Base-by-base conservation (phyloP, 441 rosid genomes). In the Arabidopsis lyrata region DNA sequence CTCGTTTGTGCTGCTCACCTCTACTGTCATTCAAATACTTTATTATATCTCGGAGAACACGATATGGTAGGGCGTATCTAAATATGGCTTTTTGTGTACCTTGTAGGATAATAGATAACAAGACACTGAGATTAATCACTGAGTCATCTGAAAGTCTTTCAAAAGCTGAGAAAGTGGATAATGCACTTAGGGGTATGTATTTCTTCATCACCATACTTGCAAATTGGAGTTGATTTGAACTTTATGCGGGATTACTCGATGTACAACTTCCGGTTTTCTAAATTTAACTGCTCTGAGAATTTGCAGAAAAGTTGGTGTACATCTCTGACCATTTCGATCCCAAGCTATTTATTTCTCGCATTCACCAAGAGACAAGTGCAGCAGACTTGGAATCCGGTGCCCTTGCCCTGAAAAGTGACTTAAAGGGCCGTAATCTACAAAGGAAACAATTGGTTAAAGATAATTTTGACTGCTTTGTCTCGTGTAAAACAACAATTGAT, bases 401-500 rank as follows among this genome's bases (percentile, higher is more conserved):
- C 52, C 96, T 87, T 81, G 88, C 88, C 80, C 85, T 95, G 48
- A 95, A 92, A 87, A 89, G 92, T 76, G 97, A 95, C 84, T 89
- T 95, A 50, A 84, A 86, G 80, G 99, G 99, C 47, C 88, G 97
- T 76, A 90, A 95, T 70, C 86, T 85, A 61, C 98, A 95, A 77
- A 87, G 93, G 77, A 95, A 92, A 81, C 96, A 95, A 70, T 82
- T 95, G 84, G 99, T 95, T 47, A 95, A 92, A 80, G 93, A 95
- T 81, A 95, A 95, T 74, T 95, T 95, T 76, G 99, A 95, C 77
- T 95, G 99, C 81, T 95, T 95, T 83, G 99, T 95, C 83, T 95
- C 98, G 10, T 95, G 99, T 86, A 95, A 95, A 85, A 95, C 97
- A 42, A 95, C 98, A 35, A 95, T 95, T 82, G 99, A 95, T 83